Base-by-base conservation (phyloP, 2,329 filamentous ascomycete species). In the Chrysosporium keratinophilum region DNA sequence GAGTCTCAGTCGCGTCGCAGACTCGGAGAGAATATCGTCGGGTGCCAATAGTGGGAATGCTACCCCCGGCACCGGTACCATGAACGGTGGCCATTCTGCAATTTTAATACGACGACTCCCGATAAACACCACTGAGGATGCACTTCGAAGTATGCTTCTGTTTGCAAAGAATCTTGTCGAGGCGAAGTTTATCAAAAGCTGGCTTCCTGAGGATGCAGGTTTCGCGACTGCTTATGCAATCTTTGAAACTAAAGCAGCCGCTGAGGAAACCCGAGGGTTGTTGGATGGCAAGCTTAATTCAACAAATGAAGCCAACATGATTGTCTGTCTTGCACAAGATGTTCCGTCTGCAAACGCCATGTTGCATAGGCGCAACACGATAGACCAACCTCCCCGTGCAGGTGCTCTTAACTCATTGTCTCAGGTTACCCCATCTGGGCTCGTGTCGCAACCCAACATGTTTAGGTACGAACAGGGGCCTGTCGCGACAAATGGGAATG, bases 101-200 rank as follows among this genome's bases (percentile, higher is more conserved):
- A 73, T 84, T 56, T 66, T 80, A 53, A 73, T 84, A 69, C 79
- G 79, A 62, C 79, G 76, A 60, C 71, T 84, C 12, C 79, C 81
- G 3, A 74, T 72, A 56, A 81, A 76, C 63, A 82, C 76, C 42
- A 79, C 75, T 61, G 68, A 73, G 49, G 80, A 83, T 58, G 73
- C 77, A 15, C 72, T 84, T 54, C 75, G 77, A 59, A 81, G 78
- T 64, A 81, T 84, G 72, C 71, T 84, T 5, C 71, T 83, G n/a
- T 84, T 84, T 60, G 79, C 81, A 17, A 79, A 81, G 60, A 80
- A 83, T 58, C 72, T 83, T 47, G 68, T 81, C 47, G 77, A 81
- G 58, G 76, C 76, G 53, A 77, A 81, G 51, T 76, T 84, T 57
- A 70, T 83, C 14, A 68, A 72, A 4, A 71, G 73, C 48, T 76